These are phyloP conservation scores for Fusarium continuum DNA, from an alignment of 2,329 filamentous ascomycete genomes.

Conservation along the genomic window DNA sequence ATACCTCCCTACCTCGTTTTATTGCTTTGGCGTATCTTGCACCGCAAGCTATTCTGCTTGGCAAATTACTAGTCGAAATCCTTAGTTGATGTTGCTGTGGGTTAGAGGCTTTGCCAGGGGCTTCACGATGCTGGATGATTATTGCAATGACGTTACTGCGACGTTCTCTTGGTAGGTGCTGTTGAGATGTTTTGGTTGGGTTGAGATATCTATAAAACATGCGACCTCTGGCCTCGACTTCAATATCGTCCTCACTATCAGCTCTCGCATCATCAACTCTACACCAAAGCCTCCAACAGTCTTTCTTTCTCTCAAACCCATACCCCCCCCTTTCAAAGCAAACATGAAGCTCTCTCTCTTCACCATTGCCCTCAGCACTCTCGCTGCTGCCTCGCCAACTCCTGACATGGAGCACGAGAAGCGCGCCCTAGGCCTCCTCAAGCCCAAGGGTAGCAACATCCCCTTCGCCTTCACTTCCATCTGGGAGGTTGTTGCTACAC, in stretches of 20 bases:
- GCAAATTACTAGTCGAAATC: constrained; percentile 3
- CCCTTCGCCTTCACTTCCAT: constrained; percentile 58
- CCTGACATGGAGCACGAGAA: constrained; percentile 35
- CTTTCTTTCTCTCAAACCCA: background rate
- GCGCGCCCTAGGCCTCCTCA: constrained; percentile 25
- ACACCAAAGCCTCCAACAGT: background rate
- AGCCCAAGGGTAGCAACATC: constrained; percentile 19
- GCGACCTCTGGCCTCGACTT: background rate
- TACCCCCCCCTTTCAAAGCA: background rate
- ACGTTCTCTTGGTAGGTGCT: background rate
- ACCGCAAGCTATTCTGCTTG: constrained; percentile 13
- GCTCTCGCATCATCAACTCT: background rate
- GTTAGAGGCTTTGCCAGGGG: constrained; percentile 2
- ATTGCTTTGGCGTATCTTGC: constrained; percentile 3
- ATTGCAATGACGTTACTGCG: constrained; percentile 23
- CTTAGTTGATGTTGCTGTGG: background rate
- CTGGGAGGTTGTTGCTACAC: constrained; percentile 58
- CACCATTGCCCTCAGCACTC: constrained; percentile 33
- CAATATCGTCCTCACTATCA: background rate
- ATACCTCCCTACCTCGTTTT: background rate
- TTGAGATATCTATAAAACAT: constrained; percentile 22
- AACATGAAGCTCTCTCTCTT: constrained; percentile 42
- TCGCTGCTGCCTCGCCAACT: constrained; percentile 37
- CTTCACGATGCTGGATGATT: background rate
- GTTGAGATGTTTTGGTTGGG: background rate